A percentile compares a stretch with the other conserved stretches of the same genome.
phyloP scores from a whole-genome alignment of 176 grass and related monocot species.

The Areca catechu region DNA sequence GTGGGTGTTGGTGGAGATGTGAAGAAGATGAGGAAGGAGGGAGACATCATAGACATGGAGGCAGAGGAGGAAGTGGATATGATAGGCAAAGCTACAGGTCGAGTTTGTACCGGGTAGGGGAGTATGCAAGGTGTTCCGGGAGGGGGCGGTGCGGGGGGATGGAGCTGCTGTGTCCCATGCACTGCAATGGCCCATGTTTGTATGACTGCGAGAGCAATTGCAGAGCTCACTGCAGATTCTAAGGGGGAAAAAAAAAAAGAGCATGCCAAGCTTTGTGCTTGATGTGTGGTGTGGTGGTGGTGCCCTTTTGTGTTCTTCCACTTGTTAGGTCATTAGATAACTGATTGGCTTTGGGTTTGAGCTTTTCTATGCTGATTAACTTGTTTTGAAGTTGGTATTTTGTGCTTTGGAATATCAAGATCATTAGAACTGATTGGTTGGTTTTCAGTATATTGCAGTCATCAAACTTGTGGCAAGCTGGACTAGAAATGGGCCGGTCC shows the following conservation, averaged over 20 bases:
- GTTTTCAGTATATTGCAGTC: no score
- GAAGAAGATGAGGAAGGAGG: neutral
- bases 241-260: neutral
- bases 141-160: conserved; percentile 51
- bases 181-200: conserved; percentile 75
- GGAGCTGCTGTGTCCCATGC: conserved; percentile 76
- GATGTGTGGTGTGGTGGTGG: no score
- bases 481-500: no score
- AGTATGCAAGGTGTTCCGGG: conserved; percentile 67
- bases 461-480: no score
- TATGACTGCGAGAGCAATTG: conserved; percentile 79
- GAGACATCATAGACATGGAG: neutral
- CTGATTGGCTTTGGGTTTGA: no score
- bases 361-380: no score
- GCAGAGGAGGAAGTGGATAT: conserved; percentile 1
- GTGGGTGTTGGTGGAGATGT: neutral
- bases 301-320: no score
- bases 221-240: conserved; percentile 84
- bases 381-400: no score
- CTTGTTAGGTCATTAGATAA: no score
- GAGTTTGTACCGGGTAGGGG: conserved; percentile 54
- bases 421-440: no score
- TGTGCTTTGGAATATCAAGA: no score
- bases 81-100: conserved; percentile 58
- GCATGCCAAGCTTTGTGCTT: no score